A percentile compares a stretch with the other conserved stretches of the same genome.
Evolutionary conservation across 164 flowering plant genomes (phyloP).

Genomic region (Magnolia officinalis): DNA sequence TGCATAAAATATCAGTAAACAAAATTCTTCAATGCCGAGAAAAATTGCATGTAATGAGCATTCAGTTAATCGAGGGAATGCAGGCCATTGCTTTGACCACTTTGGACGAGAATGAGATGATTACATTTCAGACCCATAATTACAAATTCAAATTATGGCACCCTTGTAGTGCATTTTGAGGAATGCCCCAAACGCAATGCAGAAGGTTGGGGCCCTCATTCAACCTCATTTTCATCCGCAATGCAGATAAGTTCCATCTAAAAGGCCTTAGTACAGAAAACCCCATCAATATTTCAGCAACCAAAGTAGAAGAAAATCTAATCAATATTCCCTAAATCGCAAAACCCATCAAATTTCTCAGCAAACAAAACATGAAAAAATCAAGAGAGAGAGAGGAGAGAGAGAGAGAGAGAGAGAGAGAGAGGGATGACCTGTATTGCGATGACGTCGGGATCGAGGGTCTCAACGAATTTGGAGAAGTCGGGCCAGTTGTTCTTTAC

Average conservation of each 20-base stretch:
- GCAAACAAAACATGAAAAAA: neutral
- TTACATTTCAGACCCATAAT: too few species aligned
- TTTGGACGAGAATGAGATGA: too few species aligned
- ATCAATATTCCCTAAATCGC: neutral
- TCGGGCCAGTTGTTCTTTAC: slow-evolving; percentile 85
- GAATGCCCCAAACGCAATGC: too few species aligned
- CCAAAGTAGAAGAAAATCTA: too few species aligned
- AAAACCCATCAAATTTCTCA: neutral
- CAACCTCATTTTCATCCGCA: neutral
- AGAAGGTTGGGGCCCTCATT: too few species aligned
- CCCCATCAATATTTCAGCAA: neutral
- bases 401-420: neutral
- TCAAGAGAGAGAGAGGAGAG: neutral
- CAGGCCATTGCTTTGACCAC: too few species aligned
- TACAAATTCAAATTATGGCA: too few species aligned
- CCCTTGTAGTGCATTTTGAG: too few species aligned
- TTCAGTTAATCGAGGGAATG: too few species aligned
- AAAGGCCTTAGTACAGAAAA: neutral
- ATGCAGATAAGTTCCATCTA: slow-evolving; percentile 1
- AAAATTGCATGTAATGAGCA: too few species aligned
- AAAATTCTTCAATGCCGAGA: too few species aligned
- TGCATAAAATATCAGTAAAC: too few species aligned
- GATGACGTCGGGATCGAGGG: slow-evolving; percentile 83
- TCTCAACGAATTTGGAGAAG: slow-evolving; percentile 55
- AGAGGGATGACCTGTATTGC: slow-evolving; percentile 64